A percentile compares a stretch with the other conserved stretches of the same genome.
phyloP scores from a whole-genome alignment of 75 land plant species.

The Pseudotsuga menziesii region DNA sequence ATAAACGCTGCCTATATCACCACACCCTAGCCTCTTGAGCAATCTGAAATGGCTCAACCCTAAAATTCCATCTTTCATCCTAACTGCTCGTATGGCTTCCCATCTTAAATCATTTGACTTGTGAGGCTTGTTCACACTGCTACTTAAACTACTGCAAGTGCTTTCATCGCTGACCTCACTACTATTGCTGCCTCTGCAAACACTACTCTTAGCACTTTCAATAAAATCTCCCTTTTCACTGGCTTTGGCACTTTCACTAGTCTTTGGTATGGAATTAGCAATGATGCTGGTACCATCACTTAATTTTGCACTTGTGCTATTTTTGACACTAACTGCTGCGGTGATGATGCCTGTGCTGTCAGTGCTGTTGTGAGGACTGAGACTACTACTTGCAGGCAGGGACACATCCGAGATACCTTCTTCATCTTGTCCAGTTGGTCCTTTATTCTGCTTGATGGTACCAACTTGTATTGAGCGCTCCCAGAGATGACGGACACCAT shows the following conservation, averaged over 20 bases:
- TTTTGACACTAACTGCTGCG: constrained; percentile 53
- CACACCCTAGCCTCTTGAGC: constrained; percentile 47
- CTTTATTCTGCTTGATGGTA: background rate
- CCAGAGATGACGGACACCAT: background rate
- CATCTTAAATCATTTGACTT: constrained; percentile 62
- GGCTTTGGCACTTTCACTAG: constrained; percentile 30
- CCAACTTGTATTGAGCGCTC: background rate
- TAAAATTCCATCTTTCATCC: constrained; percentile 30
- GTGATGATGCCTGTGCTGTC: constrained; percentile 7
- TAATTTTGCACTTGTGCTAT: constrained; percentile 46
- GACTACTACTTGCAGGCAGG: constrained; percentile 8
- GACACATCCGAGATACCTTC: constrained; percentile 1
- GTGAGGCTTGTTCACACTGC: constrained; percentile 54
- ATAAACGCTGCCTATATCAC: constrained; percentile 74
- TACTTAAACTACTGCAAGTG: constrained; percentile 42
- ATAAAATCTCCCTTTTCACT: constrained; percentile 21
- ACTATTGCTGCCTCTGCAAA: constrained; percentile 47
- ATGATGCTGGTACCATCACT: constrained; percentile 41
- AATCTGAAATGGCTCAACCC: constrained; percentile 57
- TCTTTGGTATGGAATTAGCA: constrained; percentile 22
- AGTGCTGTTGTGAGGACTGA: constrained; percentile 6
- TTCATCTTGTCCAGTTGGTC: background rate
- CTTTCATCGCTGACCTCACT: constrained; percentile 67
- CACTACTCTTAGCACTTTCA: constrained; percentile 48
- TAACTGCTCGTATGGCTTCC: constrained; percentile 53